Conservation (phyloP, 805 yeast genomes). For the Wickerhamomyces alni region DNA sequence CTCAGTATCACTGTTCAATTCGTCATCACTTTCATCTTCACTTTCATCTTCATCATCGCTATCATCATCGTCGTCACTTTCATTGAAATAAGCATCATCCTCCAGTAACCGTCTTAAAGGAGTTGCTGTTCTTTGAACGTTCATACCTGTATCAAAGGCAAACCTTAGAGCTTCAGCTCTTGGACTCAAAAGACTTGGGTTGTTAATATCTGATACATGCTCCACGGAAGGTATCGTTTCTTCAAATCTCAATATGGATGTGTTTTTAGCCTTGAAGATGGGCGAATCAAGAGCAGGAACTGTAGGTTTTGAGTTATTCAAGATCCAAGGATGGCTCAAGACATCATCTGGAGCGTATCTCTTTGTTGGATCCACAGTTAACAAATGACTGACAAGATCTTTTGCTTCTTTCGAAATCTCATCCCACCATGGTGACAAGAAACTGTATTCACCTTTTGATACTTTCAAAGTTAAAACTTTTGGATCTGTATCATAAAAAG, state of each 20-base stretch:
- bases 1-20: conserved; percentile 5
- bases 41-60: conserved; percentile 4
- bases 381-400: conserved; percentile 74
- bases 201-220: background rate
- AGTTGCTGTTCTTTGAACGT: conserved; percentile 57
- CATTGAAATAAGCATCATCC: conserved; percentile 22
- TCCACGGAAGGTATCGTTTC: conserved; percentile 20
- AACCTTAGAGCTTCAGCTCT: conserved; percentile 80
- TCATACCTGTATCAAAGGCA: conserved; percentile 80
- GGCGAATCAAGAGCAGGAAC: conserved; percentile 46
- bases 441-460: conserved; percentile 63
- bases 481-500: conserved; percentile 76
- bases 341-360: conserved; percentile 80
- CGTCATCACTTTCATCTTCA: conserved; percentile 9
- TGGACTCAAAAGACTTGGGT: conserved; percentile 41
- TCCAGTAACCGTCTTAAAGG: conserved; percentile 20
- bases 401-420: conserved; percentile 83
- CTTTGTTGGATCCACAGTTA: conserved; percentile 72
- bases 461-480: conserved; percentile 72
- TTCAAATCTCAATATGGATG: conserved; percentile 20
- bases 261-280: conserved; percentile 17
- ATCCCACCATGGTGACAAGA: conserved; percentile 85
- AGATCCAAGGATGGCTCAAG: conserved; percentile 73
- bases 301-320: conserved; percentile 33
- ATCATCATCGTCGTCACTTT: conserved; percentile 17